A percentile compares a stretch with the other conserved stretches of the same genome.
These are phyloP conservation scores for Plantago ovata DNA, from an alignment of 257 asterid species.

Conservation along the genomic window DNA sequence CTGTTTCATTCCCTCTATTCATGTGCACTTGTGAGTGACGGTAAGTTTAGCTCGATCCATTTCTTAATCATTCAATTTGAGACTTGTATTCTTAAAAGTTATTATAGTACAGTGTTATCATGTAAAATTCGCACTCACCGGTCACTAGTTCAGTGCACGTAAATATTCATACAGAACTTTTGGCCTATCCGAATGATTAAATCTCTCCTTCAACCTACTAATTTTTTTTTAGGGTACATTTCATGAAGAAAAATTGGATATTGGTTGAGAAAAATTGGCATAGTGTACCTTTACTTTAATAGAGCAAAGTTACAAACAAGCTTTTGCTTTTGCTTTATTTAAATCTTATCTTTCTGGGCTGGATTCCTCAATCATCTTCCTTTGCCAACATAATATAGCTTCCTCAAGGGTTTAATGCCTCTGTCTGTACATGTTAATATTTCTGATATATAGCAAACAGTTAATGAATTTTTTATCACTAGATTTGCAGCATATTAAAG, in stretches of 20 bases:
- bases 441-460: background rate
- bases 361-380: constrained; percentile 31
- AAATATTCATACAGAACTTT: no score
- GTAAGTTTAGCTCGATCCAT: no score
- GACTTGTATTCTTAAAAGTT: no score
- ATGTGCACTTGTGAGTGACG: no score
- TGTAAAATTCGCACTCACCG: no score
- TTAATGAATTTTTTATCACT: constrained; percentile 6
- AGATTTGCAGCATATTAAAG: constrained; percentile 20
- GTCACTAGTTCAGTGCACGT: no score
- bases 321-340: constrained; percentile 48
- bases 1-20: background rate
- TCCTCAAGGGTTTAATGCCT: constrained; percentile 19
- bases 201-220: no score
- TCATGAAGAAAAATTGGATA: constrained; percentile 13
- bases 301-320: constrained; percentile 30
- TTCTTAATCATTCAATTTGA: no score
- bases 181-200: no score
- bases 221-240: constrained; percentile 8
- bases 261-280: constrained; percentile 27
- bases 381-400: constrained; percentile 20
- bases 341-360: constrained; percentile 33
- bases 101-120: no score
- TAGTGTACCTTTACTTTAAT: constrained; percentile 38
- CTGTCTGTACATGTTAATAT: background rate